phyloP scores from a whole-genome alignment of 2,329 filamentous ascomycete genomes.

The Emmonsiellopsis sp. region DNA sequence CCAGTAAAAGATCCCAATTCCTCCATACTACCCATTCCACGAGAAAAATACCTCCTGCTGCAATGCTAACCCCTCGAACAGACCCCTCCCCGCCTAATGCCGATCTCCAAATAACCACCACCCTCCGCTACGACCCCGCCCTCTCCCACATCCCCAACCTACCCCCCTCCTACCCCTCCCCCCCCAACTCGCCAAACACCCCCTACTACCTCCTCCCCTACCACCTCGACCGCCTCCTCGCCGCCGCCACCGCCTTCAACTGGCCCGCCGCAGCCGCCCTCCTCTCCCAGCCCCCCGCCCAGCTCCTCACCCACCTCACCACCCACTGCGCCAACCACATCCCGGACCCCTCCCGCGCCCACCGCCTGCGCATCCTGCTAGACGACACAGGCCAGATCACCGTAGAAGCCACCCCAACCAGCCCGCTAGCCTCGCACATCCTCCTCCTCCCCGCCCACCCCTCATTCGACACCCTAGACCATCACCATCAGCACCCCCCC shows the following conservation, averaged over 20 bases:
- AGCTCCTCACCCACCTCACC: conserved; percentile 20
- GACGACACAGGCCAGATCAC: conserved; percentile 20
- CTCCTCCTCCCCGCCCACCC: conserved; percentile 9
- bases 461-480: conserved; percentile 8
- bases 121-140: conserved; percentile 59
- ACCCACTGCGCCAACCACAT: conserved; percentile 22
- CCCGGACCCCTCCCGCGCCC: conserved; percentile 21
- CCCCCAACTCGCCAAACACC: conserved; percentile 30
- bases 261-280: conserved; percentile 29
- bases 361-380: conserved; percentile 29
- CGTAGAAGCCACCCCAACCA: conserved; percentile 23
- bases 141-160: conserved; percentile 34
- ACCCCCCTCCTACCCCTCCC: conserved; percentile 24
- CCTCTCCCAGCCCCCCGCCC: conserved; percentile 15
- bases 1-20: too few species aligned
- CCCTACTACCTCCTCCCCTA: conserved; percentile 71
- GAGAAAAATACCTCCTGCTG: too few species aligned
- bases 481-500: conserved; percentile 6
- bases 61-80: too few species aligned
- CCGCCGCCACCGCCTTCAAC: conserved; percentile 41
- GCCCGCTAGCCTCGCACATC: conserved; percentile 14
- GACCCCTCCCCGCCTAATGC: conserved; percentile 3
- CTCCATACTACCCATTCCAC: too few species aligned
- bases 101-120: conserved; percentile 57
- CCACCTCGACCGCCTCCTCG: conserved; percentile 70